Percentiles rank a stretch among this genome's conserved stretches.
phyloP scores from a whole-genome alignment of 1,284 basidiomycete species.

The Cerrena zonata region DNA sequence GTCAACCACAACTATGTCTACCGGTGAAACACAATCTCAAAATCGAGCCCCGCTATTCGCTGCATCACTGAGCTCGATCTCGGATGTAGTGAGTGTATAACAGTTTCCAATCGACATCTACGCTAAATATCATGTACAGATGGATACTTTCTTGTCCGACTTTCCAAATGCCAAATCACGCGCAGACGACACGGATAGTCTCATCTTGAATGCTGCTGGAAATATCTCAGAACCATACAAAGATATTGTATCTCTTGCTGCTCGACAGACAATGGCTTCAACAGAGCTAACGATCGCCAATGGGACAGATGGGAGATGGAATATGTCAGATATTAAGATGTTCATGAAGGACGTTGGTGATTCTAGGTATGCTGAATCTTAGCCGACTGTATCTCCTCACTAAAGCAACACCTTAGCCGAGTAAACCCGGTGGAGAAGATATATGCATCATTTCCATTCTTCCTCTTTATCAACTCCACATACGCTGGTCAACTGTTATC shows the following conservation, averaged over 20 bases:
- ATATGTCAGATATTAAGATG: slow-evolving; percentile 36
- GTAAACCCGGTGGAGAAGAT: slow-evolving; percentile 43
- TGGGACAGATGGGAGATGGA: slow-evolving; percentile 28
- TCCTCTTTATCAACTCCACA: no score
- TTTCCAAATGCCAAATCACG: slow-evolving; percentile 18
- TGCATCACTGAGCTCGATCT: slow-evolving; percentile 14
- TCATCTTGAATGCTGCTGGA: slow-evolving; percentile 18
- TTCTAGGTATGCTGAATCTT: slow-evolving; percentile 11
- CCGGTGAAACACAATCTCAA: slow-evolving; percentile 12
- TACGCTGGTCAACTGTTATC: slow-evolving; percentile 41
- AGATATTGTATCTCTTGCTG: slow-evolving; percentile 35
- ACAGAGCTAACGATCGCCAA: slow-evolving; percentile 33
- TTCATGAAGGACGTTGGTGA: slow-evolving; percentile 38
- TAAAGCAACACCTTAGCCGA: slow-evolving; percentile 24
- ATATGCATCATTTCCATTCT: no score
- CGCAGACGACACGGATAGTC: slow-evolving; percentile 21
- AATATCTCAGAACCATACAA: slow-evolving; percentile 30
- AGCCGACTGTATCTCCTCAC: no score
- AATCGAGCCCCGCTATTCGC: slow-evolving; percentile 23
- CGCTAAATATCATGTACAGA: no score
- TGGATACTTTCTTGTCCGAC: slow-evolving; percentile 23
- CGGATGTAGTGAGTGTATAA: slow-evolving; percentile 17
- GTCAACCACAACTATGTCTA: slow-evolving; percentile 15
- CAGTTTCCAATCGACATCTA: no score
- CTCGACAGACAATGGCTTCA: slow-evolving; percentile 37